Conservation (phyloP, 441 rosid genomes). For the Macaranga tanarius region DNA sequence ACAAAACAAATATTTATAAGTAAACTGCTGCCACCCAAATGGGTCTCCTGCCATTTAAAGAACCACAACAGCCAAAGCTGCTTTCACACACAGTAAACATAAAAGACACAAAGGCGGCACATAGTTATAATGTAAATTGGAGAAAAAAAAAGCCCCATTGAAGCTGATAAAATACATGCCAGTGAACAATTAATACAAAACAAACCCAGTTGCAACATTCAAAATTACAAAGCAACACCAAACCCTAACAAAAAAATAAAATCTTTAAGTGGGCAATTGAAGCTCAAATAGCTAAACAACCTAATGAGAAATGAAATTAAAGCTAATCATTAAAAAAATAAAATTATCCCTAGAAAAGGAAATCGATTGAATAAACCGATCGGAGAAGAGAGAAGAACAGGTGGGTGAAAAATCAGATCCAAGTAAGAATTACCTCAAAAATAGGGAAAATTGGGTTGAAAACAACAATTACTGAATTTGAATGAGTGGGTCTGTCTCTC, state of each 20-base stretch:
- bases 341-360: neutral
- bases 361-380: neutral
- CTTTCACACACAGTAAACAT: too few species aligned
- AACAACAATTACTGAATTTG: neutral
- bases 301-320: neutral
- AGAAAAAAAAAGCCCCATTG: too few species aligned
- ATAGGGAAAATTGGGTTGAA: neutral
- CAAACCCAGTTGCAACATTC: neutral
- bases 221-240: neutral
- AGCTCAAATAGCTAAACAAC: neutral
- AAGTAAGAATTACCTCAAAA: constrained; percentile 10
- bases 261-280: neutral
- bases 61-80: too few species aligned
- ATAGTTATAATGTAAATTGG: neutral
- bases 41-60: too few species aligned
- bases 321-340: too few species aligned
- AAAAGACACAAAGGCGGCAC: too few species aligned
- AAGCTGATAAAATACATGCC: neutral
- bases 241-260: neutral
- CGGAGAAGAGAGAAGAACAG: neutral
- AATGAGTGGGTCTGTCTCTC: too few species aligned
- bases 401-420: neutral
- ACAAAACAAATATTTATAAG: neutral
- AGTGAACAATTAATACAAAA: neutral
- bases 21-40: neutral